These are phyloP conservation scores for Phalaenopsis aphrodite DNA, from an alignment of 106 monocot species.

Conservation along the genomic window DNA sequence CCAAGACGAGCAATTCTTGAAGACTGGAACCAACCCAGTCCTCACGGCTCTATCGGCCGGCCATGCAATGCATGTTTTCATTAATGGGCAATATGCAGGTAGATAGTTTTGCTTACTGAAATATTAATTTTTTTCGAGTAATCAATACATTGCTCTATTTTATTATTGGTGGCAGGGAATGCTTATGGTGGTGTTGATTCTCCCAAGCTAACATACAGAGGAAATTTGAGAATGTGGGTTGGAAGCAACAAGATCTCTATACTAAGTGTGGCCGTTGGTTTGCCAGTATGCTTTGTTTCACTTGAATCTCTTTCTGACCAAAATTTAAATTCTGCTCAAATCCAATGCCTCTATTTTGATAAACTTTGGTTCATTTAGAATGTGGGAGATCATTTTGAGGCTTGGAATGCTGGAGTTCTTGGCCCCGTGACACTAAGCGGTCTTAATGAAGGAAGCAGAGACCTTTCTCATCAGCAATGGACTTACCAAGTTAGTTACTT, in stretches of 20 bases:
- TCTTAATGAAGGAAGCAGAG: slow-evolving; percentile 48
- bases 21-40: slow-evolving; percentile 34
- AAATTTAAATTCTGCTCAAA: background rate
- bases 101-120: background rate
- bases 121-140: background rate
- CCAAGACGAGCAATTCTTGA: slow-evolving; percentile 52
- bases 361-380: slow-evolving; percentile 23
- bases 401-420: slow-evolving; percentile 66
- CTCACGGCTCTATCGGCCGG: slow-evolving; percentile 57
- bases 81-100: slow-evolving; percentile 60
- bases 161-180: slow-evolving; percentile 37
- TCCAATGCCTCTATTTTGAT: background rate
- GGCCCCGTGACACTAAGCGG: slow-evolving; percentile 59
- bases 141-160: background rate
- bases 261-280: slow-evolving; percentile 74
- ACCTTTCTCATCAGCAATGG: slow-evolving; percentile 83
- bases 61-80: slow-evolving; percentile 60
- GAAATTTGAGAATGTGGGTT: slow-evolving; percentile 65
- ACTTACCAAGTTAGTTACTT: slow-evolving; percentile 43
- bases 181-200: slow-evolving; percentile 67
- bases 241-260: slow-evolving; percentile 90
- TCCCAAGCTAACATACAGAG: slow-evolving; percentile 73
- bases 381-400: slow-evolving; percentile 57
- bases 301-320: background rate
- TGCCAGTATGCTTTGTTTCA: slow-evolving; percentile 52